A percentile compares a stretch with the other conserved stretches of the same genome.
These are phyloP conservation scores for Geosmithia flava DNA, from an alignment of 2,329 filamentous ascomycete genomes.

Conservation along the genomic window DNA sequence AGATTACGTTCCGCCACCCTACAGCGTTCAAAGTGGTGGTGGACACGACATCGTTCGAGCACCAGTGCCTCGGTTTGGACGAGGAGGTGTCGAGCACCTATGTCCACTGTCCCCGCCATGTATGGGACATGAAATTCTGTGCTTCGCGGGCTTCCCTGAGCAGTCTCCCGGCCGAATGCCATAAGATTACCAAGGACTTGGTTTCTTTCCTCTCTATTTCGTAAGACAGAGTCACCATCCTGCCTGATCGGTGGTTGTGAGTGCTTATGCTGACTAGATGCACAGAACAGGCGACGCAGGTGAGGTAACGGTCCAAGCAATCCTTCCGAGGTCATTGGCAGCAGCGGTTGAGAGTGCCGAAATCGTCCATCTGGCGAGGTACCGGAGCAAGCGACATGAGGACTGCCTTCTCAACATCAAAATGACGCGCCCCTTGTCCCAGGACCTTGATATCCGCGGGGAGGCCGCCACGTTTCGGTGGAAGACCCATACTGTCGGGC, in stretches of 20 bases:
- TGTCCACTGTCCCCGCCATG: slow-evolving; percentile 3
- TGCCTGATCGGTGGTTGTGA: too few relatives aligned
- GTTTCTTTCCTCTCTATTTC: background rate
- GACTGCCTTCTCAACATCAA: slow-evolving; percentile 10
- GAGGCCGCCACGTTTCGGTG: slow-evolving; percentile 3
- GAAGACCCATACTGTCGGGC: background rate
- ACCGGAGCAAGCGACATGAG: slow-evolving; percentile 4
- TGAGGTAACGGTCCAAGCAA: slow-evolving; percentile 7
- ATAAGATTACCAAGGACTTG: background rate
- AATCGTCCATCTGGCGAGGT: slow-evolving; percentile 11
- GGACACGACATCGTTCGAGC: background rate
- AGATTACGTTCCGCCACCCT: background rate
- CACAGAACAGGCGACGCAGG: slow-evolving; percentile 3
- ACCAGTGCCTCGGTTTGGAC: background rate
- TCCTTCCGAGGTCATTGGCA: slow-evolving; percentile 1
- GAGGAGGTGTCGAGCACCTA: slow-evolving; percentile 2
- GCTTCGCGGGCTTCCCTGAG: background rate
- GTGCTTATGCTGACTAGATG: background rate
- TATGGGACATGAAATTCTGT: slow-evolving; percentile 3
- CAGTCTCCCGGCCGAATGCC: background rate
- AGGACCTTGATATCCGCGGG: background rate
- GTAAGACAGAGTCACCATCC: slow-evolving; percentile 1
- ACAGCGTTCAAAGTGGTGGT: background rate
- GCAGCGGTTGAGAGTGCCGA: slow-evolving; percentile 7
- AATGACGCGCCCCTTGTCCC: slow-evolving; percentile 9